phyloP scores from a whole-genome alignment of 768 basidiomycete species.

The Amanita pallidorosea region DNA sequence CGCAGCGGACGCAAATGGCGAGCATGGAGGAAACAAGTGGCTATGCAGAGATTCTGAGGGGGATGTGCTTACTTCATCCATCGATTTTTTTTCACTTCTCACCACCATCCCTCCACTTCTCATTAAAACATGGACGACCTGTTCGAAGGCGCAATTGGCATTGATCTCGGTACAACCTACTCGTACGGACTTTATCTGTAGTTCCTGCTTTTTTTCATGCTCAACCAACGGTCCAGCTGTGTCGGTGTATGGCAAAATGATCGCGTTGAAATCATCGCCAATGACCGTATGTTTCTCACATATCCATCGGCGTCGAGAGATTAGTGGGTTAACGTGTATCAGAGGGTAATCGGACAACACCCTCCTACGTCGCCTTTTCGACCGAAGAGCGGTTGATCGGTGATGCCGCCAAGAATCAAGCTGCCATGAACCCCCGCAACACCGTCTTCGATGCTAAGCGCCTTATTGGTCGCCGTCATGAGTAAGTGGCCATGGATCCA shows the following conservation, averaged over 20 bases:
- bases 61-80: slow-evolving; percentile 46
- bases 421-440: slow-evolving; percentile 99
- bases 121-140: slow-evolving; percentile 76
- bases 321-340: slow-evolving; percentile 9
- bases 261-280: slow-evolving; percentile 98
- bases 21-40: slow-evolving; percentile 34
- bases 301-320: not conserved
- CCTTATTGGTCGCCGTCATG: slow-evolving; percentile 94
- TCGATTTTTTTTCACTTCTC: slow-evolving; percentile 36
- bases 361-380: slow-evolving; percentile 99
- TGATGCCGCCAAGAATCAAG: slow-evolving; percentile 98
- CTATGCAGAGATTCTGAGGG: slow-evolving; percentile 12
- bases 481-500: slow-evolving; percentile 37
- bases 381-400: slow-evolving; percentile 94
- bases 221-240: slow-evolving; percentile 45
- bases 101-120: slow-evolving; percentile 23
- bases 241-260: slow-evolving; percentile 99
- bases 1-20: slow-evolving; percentile 23
- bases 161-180: slow-evolving; percentile 97
- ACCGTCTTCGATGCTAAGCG: slow-evolving; percentile 99
- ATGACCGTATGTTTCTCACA: slow-evolving; percentile 61
- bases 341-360: slow-evolving; percentile 99
- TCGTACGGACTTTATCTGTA: slow-evolving; percentile 42
- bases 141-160: slow-evolving; percentile 95
- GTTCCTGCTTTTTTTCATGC: slow-evolving; percentile 5